These are phyloP conservation scores for Saccharomyces hybrid DNA, from an alignment of 1,139 yeast genomes.

Conservation along the genomic window DNA sequence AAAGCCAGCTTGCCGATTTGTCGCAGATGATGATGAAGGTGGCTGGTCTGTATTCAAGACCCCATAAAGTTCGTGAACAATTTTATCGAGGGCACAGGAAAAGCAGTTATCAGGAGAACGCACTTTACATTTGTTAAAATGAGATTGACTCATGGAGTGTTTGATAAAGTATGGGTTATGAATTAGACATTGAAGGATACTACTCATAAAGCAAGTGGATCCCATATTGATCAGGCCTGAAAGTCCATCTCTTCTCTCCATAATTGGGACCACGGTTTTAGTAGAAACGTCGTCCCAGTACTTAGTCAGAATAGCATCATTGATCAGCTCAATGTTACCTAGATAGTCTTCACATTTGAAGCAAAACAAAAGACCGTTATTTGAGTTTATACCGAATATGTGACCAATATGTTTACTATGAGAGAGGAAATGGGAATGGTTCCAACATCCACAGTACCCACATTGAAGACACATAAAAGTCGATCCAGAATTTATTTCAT, in stretches of 20 bases:
- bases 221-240: constrained; percentile 91
- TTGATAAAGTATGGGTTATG: constrained; percentile 82
- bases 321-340: constrained; percentile 37
- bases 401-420: constrained; percentile 64
- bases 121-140: constrained; percentile 21
- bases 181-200: constrained; percentile 72
- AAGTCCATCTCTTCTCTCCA: constrained; percentile 62
- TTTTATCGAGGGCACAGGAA: constrained; percentile 75
- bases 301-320: constrained; percentile 18
- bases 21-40: constrained; percentile 38
- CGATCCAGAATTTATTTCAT: constrained; percentile 37
- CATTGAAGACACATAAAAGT: constrained; percentile 75
- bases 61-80: constrained; percentile 48
- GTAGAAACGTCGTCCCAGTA: constrained; percentile 27
- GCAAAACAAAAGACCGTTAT: constrained; percentile 57
- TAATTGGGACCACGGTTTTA: constrained; percentile 44
- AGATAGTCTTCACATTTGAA: constrained; percentile 70
- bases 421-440: constrained; percentile 46
- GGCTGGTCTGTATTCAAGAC: constrained; percentile 10
- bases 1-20: constrained; percentile 20
- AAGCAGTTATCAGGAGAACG: constrained; percentile 42
- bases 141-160: constrained; percentile 47
- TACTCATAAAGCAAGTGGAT: constrained; percentile 93
- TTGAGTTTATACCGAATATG: constrained; percentile 47
- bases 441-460: constrained; percentile 70